Base-by-base conservation (phyloP, 148 eudicot species). In the Fallopia convolvulus region DNA sequence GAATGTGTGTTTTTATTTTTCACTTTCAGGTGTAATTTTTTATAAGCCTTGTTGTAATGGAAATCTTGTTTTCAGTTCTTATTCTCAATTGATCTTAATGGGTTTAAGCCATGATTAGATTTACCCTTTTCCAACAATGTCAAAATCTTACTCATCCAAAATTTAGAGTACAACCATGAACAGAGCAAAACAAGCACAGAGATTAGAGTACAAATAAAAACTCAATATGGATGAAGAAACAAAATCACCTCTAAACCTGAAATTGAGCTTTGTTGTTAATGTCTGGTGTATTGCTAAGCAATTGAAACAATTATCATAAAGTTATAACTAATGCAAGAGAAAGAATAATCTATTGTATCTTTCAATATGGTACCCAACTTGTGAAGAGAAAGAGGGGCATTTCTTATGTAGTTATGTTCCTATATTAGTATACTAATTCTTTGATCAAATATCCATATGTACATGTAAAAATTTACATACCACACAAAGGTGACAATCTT, bases 391-490 rank as follows among this genome's bases (percentile, higher is more conserved):
- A n/a, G 66, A 58, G 66, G 32, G 40, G 41, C 15, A 65, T 68
- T 33, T 68, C 42, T 68, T 68, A 68, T 26, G 30, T 26, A 26
- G 30, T 26, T 26, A 26, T 68, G 44, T 68, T 33, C 72, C 72
- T 68, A 68, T 68, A 68, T 68, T 21, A 33, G 42, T 66, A 32
- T 66, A 17, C 72, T 68, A 36, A 15, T 4, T 17, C 44, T 68
- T 5, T 36, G 41, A 68, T 36, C 20, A 68, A 68, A 15, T 6
- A 14, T 14, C 11, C 15, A 7, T 68, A 68, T 68, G 46, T 68
- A 68, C 72, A 68, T 14, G 44, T 68, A 68, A 30, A 23, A 63
- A 33, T 61, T 61, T 36, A 66, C 42, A 66, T 66, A 66, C 72
- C 20, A 8, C 23, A 20, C 26, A 23, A 36, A 33, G 42, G 10